Percentiles rank a stretch among this genome's conserved stretches.
Conservation (phyloP, 208 protist genomes). For the Trypanosoma conorhini region DNA sequence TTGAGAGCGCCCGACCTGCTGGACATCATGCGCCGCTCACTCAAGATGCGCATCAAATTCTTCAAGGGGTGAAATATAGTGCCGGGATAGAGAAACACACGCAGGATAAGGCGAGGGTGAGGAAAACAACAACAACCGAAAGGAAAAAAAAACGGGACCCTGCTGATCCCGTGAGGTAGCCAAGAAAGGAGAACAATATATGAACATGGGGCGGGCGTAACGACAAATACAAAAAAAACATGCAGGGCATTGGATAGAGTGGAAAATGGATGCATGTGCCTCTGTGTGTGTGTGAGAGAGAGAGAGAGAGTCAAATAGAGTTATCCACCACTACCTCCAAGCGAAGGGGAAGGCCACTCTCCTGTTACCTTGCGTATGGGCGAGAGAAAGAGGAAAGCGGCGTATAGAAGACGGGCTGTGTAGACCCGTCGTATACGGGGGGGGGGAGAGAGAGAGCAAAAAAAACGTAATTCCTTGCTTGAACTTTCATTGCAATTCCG, state of each 20-base stretch:
- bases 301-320: too few relatives aligned
- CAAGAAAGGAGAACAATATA: neutral
- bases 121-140: neutral
- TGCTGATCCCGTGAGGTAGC: neutral
- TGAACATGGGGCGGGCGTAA: neutral
- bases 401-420: neutral
- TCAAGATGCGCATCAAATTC: conserved; percentile 33
- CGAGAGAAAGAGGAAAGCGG: neutral
- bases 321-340: neutral
- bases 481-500: neutral
- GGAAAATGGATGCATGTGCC: neutral
- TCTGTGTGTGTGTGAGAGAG: conserved; percentile 6
- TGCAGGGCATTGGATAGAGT: neutral
- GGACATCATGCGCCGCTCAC: conserved; percentile 33
- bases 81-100: neutral
- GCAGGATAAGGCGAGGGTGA: neutral
- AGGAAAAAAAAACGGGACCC: neutral
- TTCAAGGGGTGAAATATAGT: conserved; percentile 15
- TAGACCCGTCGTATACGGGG: neutral
- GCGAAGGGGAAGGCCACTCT: neutral
- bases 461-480: neutral
- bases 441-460: too few relatives aligned
- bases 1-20: conserved; percentile 33
- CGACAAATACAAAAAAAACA: too few relatives aligned
- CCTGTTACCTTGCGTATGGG: neutral